Base-by-base conservation (phyloP, 495 filamentous ascomycete species). In the Hypomontagnella submonticulosa region DNA sequence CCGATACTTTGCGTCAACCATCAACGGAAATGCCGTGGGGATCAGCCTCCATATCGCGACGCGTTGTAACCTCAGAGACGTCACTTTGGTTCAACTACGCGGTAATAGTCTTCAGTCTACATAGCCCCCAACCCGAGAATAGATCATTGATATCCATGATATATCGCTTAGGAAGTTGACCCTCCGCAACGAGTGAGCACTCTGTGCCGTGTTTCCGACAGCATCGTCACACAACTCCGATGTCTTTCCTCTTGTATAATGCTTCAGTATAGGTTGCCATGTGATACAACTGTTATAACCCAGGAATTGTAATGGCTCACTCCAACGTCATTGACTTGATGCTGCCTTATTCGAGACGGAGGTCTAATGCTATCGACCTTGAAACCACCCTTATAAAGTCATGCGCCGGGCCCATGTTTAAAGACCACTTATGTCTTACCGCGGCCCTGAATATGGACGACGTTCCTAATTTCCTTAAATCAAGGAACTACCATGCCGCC, bases 11-110 rank as follows among this genome's bases (percentile, higher is more conserved):
- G 20, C 47, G 23, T 63, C 15, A 43, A 41, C 38, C 59, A 44
- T 41, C 42, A 37, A 50, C 65, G 65, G 61, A 40, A 44, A 36
- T 41, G 43, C 66, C 66, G 66, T 57, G 16, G 5, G 27, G 7
- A 52, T 64, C 34, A 63, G 48, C 66, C 54, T 69, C 66, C 52
- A 54, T 53, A 32, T 66, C 52, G 30, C 34, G 3, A 43, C 38
- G 19, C 64, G 47, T 32, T 49, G 47, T 42, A 56, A 57, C 48
- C 37, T 36, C 23, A 10, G 27, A 41, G 19, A 55, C 53, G 59
- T 63, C 59, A 68, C 43, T 12, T 4, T 4, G 36, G 15, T 32
- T 32, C 4, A n/a, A 34, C 36, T 38, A 12, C 36, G 36, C 36
- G 10, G 10, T 8, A 38, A 38, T 38, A 12, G n/a, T 38, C 36